Conservation (phyloP, 1,284 basidiomycete genomes). For the Porogramme epimiltina region DNA sequence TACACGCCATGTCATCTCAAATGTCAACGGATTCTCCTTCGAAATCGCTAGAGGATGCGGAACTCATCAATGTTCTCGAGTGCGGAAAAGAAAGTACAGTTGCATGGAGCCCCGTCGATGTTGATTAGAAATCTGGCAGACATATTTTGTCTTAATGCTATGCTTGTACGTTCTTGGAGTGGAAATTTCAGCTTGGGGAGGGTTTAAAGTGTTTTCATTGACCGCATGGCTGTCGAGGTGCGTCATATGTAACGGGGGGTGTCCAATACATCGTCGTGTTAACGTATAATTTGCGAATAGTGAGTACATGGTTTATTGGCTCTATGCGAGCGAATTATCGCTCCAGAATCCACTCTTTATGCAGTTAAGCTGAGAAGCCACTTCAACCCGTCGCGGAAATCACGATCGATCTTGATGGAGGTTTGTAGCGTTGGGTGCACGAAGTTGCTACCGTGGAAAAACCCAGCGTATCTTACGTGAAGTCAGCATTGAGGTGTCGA, state of each 20-base stretch:
- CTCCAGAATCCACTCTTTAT: too few relatives aligned
- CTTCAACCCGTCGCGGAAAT: conserved; percentile 1
- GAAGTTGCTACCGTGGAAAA: conserved; percentile 11
- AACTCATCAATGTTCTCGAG: conserved; percentile 47
- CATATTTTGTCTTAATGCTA: too few relatives aligned
- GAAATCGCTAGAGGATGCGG: conserved; percentile 52
- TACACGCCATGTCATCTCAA: conserved; percentile 53
- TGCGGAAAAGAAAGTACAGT: conserved; percentile 44
- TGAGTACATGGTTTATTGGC: too few relatives aligned
- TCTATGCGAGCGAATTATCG: too few relatives aligned
- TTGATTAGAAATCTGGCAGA: neutral
- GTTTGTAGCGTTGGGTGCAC: neutral
- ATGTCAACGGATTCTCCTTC: conserved; percentile 55
- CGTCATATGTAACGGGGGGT: too few relatives aligned
- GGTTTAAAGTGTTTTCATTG: too few relatives aligned
- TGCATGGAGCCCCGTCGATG: conserved; percentile 51
- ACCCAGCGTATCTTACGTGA: conserved; percentile 13
- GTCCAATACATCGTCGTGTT: too few relatives aligned
- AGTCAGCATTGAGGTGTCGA: neutral
- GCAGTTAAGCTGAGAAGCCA: conserved; percentile 6
- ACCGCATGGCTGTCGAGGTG: too few relatives aligned
- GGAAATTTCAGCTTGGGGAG: too few relatives aligned
- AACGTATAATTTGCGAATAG: too few relatives aligned
- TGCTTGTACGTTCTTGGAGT: too few relatives aligned
- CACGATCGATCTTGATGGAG: neutral